Percentiles rank a stretch among this genome's conserved stretches.
Evolutionary conservation across 352 stramenopile species (phyloP).

Genomic region (Plasmopara halstedii): DNA sequence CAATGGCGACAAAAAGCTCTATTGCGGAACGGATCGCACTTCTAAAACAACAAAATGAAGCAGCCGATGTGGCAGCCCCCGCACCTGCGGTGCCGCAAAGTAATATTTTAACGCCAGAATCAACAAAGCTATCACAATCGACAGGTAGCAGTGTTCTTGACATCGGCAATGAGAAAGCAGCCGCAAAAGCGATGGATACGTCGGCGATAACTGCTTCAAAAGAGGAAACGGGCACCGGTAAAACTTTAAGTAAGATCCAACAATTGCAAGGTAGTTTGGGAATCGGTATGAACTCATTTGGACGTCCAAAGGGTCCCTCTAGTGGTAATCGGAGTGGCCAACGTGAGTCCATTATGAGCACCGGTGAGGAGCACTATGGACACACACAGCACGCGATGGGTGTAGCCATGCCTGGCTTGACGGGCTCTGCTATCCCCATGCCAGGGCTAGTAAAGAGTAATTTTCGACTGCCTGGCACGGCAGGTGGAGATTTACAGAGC

Average conservation of each 20-base stretch:
- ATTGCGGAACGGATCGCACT: slow-evolving; percentile 74
- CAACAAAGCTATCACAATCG: slow-evolving; percentile 5
- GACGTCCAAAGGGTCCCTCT: slow-evolving; percentile 28
- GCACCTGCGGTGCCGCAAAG: slow-evolving; percentile 18
- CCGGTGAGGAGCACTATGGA: slow-evolving; percentile 71
- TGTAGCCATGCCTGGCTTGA: slow-evolving; percentile 74
- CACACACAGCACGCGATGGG: slow-evolving; percentile 60
- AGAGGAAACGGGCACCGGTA: slow-evolving; percentile 21
- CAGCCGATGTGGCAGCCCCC: slow-evolving; percentile 13
- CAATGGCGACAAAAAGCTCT: slow-evolving; percentile 29
- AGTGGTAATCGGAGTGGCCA: slow-evolving; percentile 28
- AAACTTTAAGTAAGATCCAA: slow-evolving; percentile 53
- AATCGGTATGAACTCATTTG: slow-evolving; percentile 81
- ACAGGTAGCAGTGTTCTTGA: slow-evolving; percentile 13
- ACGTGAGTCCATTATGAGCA: slow-evolving; percentile 68
- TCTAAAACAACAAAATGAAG: slow-evolving; percentile 59
- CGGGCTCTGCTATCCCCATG: slow-evolving; percentile 71
- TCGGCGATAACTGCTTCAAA: slow-evolving; percentile 25
- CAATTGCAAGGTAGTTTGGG: slow-evolving; percentile 73
- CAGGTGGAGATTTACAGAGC: slow-evolving; percentile 15
- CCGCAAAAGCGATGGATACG: slow-evolving; percentile 16
- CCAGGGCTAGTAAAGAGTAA: slow-evolving; percentile 63
- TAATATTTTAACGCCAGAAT: slow-evolving; percentile 13
- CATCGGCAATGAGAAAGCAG: slow-evolving; percentile 3
- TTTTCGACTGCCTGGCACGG: slow-evolving; percentile 63